Conservation (phyloP, 305 asterid genomes). For the Petunia hybrid region DNA sequence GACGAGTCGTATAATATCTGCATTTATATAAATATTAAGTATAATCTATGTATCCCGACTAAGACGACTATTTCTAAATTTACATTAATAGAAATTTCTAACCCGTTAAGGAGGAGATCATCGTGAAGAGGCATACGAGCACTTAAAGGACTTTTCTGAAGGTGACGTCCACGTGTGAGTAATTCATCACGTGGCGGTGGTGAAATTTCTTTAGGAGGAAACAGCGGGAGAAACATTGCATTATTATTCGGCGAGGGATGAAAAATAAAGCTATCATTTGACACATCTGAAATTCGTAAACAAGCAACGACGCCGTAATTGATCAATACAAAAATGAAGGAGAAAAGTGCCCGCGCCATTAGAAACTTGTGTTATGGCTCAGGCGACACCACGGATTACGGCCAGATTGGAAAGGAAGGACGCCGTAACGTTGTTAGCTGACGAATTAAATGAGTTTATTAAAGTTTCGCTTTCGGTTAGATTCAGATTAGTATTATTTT, state of each 20-base stretch:
- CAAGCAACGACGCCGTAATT: not conserved
- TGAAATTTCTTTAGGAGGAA: conserved; percentile 38
- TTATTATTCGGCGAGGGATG: conserved; percentile 23
- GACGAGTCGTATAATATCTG: conserved; percentile 87
- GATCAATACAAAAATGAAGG: not conserved
- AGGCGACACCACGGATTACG: not conserved
- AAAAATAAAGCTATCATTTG: not conserved
- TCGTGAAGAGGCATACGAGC: conserved; percentile 53
- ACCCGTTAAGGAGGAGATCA: conserved; percentile 55
- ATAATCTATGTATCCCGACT: not conserved
- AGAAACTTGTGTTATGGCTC: conserved; percentile 1
- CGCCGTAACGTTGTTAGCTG: not conserved
- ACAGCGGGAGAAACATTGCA: conserved; percentile 52
- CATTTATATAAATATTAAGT: conserved; percentile 25
- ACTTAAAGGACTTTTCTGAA: conserved; percentile 39
- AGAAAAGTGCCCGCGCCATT: conserved; percentile 33
- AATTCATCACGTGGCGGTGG: conserved; percentile 17
- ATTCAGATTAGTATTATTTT: too few species aligned
- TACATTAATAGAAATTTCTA: not conserved
- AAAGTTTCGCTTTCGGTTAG: not conserved
- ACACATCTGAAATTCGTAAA: not conserved
- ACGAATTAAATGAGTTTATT: not conserved
- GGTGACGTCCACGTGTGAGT: conserved; percentile 41
- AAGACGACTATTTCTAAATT: not conserved
- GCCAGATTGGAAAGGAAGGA: not conserved